Evolutionary conservation across 129 eudicot genomes (phyloP), one percentile per base, ranked within the genome.

Genomic region (Cynara cardunculus): DNA sequence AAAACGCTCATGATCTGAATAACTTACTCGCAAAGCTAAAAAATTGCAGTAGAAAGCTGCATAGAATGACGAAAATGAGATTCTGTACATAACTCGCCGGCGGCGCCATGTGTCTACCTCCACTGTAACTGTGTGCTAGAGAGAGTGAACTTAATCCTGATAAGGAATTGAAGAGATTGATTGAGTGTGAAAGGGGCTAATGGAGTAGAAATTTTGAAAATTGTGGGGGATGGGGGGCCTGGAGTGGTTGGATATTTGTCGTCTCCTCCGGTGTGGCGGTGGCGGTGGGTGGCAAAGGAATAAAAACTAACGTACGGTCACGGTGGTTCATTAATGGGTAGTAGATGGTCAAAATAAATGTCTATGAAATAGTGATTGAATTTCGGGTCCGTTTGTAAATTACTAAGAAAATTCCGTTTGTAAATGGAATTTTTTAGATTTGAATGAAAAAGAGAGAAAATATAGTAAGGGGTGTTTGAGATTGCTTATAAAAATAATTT

Each of bases 11-110:
- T 62, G 25, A 34, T 78, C 69, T 65, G 82, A 14, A 35, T 7
- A 59, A 82, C 86, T 85, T 84, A 87, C 85, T 76, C 3, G 85
- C 65, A 4, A 86, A 82, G 61, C 59, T 35, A 39, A 73, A 66
- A 26, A 85, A 76, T 0, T 72, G 83, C 2, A 83, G 70, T 7
- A 74, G 22, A 67, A 88, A 22, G 75, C 76, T 72, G 77, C 66
- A 25, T 24, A 73, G 71, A 25, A 37, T 25, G 85, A 79, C 61
- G 59, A 82, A 16, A 19, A 41, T 22, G 3, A 24, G 3, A 16
- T 78, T 64, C 13, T 53, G 25, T 18, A 77, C 0, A 39, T 59
- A 59, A 32, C 0, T 77, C 39, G 82, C 69, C 25, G 66, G 59
- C 16, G 25, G 84, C 34, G 59, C 71, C 32, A 76, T 82, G 34